Conservation (phyloP, 768 basidiomycete species). For the Rhizopogon sp. region DNA sequence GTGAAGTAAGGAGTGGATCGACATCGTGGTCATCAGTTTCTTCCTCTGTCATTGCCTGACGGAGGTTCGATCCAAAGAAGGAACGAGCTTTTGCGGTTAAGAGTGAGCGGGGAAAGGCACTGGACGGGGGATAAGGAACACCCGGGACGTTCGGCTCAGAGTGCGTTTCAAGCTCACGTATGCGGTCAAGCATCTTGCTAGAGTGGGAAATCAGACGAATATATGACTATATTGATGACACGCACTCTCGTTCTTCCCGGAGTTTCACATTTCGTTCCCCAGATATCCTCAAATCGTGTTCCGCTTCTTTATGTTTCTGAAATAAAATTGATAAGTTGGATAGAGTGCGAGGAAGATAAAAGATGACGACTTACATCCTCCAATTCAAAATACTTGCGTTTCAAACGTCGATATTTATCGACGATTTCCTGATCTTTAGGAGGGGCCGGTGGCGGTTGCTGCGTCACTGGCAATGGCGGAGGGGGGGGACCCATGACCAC, state of each 20-base stretch:
- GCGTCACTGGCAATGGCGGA: constrained; percentile 27
- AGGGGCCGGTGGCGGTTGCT: constrained; percentile 21
- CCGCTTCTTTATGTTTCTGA: constrained; percentile 58
- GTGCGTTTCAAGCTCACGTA: constrained; percentile 53
- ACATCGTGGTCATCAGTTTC: constrained; percentile 37
- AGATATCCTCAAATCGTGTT: constrained; percentile 51
- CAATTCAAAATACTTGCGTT: constrained; percentile 60
- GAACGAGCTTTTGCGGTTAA: constrained; percentile 37
- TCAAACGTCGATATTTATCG: constrained; percentile 65
- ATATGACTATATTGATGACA: constrained; percentile 7
- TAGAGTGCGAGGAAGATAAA: neutral
- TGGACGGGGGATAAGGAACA: constrained; percentile 34
- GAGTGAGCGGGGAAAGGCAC: constrained; percentile 46
- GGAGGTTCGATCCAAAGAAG: constrained; percentile 43
- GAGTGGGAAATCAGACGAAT: neutral
- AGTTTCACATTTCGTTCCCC: constrained; percentile 61
- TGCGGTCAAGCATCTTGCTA: constrained; percentile 55
- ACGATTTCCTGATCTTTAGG: constrained; percentile 41
- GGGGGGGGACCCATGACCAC: constrained; percentile 46
- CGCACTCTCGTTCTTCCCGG: constrained; percentile 60
- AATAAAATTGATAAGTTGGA: constrained; percentile 16
- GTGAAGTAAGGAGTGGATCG: constrained; percentile 42
- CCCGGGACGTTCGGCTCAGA: constrained; percentile 25
- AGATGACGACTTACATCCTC: constrained; percentile 52
- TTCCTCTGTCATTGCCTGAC: constrained; percentile 42